Conservation (phyloP, 192 early-diverging fungal genomes). For the Allomyces macrogynus region DNA sequence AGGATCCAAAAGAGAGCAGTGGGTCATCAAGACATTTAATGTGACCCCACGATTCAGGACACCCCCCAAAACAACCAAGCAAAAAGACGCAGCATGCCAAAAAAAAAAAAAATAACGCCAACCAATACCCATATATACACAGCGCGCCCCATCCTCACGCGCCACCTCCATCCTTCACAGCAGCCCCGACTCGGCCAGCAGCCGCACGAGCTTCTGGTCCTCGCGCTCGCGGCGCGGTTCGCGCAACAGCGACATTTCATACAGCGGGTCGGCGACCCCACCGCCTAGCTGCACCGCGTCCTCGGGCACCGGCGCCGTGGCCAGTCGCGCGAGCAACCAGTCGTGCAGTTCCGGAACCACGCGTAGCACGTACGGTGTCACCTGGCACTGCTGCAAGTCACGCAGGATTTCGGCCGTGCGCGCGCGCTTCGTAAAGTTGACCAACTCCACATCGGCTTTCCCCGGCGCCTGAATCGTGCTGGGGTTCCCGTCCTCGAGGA, state of each 20-base stretch:
- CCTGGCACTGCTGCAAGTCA: conserved; percentile 77
- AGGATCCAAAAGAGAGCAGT: too few species aligned
- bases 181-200: conserved; percentile 61
- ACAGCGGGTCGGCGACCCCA: too few species aligned
- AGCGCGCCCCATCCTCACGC: too few species aligned
- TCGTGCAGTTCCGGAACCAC: conserved; percentile 62
- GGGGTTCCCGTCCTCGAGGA: conserved; percentile 65
- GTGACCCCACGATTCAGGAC: too few species aligned
- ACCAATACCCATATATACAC: too few species aligned
- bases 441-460: conserved; percentile 29
- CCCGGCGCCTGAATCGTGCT: conserved; percentile 24
- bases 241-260: conserved; percentile 2
- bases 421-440: conserved; percentile 78
- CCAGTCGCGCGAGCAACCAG: conserved; percentile 14
- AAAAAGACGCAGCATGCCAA: too few species aligned
- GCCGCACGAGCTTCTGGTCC: conserved; percentile 56
- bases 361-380: conserved; percentile 50
- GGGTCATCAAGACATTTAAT: too few species aligned
- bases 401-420: conserved; percentile 72
- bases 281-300: neutral
- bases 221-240: conserved; percentile 40
- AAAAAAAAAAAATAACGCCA: too few species aligned
- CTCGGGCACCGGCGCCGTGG: neutral
- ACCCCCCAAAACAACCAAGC: too few species aligned
- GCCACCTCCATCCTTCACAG: conserved; percentile 24